Base-by-base conservation (phyloP, 2,329 filamentous ascomycete species). In the Nannizzia gypsea region DNA sequence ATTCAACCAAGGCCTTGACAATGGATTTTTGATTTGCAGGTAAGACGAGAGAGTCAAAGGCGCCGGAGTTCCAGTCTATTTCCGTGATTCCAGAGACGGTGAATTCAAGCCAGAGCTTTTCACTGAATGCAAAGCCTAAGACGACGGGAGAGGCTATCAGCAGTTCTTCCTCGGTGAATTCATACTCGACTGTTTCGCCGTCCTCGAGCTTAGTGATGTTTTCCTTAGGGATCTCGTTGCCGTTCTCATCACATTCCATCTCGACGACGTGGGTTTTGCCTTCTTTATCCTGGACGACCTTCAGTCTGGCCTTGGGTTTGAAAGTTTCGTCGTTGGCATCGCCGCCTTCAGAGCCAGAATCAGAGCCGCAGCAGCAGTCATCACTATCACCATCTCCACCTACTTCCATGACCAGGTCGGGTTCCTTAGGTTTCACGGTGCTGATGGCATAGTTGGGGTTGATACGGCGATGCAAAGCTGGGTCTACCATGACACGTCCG, bases 51-150 rank as follows among this genome's bases (percentile, higher is more conserved):
- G 87, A 90, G 56, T 88, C 83, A 73, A 93, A 96, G 0, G 90
- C 90, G 13, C 83, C 80, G 46, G 88, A 83, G 67, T 95, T 92
- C 88, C 88, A 96, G 38, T 84, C 80, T 63, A 96, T 92, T 3
- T 95, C 87, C 50, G 83, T 81, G 63, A 96, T 81, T 0, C 86
- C 85, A 0, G 87, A 88, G 20, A 96, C 85, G 0, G 84, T 85
- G 67, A 96, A 90, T 70, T 96, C 89, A 0, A 95, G 81, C 91
- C 90, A 96, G 8, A 89, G 78, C 74, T 95, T 96, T 73, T 95
- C 89, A 0, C 83, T 84, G 70, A 96, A 95, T 0, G 89, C 83
- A 67, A 95, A 96, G 0, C 90, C 91, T 1, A 95, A 80, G 0
- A 95, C 88, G 0, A 95, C 85, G 0, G 90, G 87, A 1, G 88